phyloP scores from a whole-genome alignment of 305 asterid species.

The Rubia tinctorum region DNA sequence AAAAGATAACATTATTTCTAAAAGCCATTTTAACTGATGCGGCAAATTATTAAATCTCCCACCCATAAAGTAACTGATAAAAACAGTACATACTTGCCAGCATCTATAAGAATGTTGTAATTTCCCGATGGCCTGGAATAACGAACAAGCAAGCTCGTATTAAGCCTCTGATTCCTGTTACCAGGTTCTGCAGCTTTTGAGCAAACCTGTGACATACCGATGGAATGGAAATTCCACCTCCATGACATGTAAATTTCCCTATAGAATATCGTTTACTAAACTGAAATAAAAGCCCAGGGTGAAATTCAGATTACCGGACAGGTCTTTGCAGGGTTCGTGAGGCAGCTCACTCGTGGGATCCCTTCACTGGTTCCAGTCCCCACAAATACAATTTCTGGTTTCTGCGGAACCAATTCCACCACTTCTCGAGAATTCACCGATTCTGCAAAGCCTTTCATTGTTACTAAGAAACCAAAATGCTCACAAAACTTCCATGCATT shows the following conservation, averaged over 20 bases:
- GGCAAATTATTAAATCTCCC: neutral
- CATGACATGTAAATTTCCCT: neutral
- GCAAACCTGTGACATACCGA: constrained; percentile 62
- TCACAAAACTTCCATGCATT: neutral
- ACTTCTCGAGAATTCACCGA: constrained; percentile 33
- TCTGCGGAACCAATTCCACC: constrained; percentile 29
- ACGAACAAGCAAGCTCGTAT: constrained; percentile 88
- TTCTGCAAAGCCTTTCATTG: constrained; percentile 36
- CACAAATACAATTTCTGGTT: constrained; percentile 72
- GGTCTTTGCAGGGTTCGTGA: constrained; percentile 62
- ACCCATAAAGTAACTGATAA: neutral
- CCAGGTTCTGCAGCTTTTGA: constrained; percentile 75
- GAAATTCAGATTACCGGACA: constrained; percentile 55
- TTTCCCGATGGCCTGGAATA: constrained; percentile 50
- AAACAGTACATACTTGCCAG: constrained; percentile 78
- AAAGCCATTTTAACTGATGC: neutral
- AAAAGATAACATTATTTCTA: neutral
- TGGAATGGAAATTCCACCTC: neutral
- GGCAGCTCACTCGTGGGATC: constrained; percentile 99
- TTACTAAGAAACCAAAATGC: constrained; percentile 3
- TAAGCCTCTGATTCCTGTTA: constrained; percentile 79
- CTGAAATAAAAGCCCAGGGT: constrained; percentile 1
- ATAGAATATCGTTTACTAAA: neutral
- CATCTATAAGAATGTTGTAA: constrained; percentile 83
- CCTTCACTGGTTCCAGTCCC: constrained; percentile 99